Conservation (phyloP, 2,329 filamentous ascomycete species). For the Rhexocercosporidium sp. region DNA sequence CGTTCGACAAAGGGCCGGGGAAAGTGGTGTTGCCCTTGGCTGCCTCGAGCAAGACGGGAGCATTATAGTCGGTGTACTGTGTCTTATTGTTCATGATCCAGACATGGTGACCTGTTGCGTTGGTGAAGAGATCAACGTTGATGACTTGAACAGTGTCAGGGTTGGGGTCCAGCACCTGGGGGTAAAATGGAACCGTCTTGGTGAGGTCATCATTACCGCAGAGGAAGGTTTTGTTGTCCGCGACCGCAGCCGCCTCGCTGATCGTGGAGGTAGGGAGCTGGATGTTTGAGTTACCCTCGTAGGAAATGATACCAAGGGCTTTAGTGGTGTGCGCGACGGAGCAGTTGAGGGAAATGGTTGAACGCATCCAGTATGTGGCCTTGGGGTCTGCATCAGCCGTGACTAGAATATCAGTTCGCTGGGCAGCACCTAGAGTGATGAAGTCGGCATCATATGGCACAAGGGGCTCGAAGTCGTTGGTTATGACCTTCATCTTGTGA, state of each 20-base stretch:
- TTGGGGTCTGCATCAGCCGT: too few relatives aligned
- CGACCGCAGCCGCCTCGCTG: too few relatives aligned
- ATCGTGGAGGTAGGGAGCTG: too few relatives aligned
- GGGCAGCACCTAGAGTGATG: constrained; percentile 8
- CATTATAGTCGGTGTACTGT: constrained; percentile 64
- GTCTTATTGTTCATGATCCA: constrained; percentile 55
- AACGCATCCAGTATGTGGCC: too few relatives aligned
- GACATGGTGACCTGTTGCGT: constrained; percentile 59
- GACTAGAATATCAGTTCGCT: too few relatives aligned
- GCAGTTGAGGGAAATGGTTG: too few relatives aligned
- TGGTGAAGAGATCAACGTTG: constrained; percentile 53
- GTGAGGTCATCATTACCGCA: constrained; percentile 25
- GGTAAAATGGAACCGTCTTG: constrained; percentile 31
- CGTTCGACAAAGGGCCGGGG: constrained; percentile 58
- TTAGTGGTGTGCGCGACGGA: too few relatives aligned
- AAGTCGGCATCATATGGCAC: constrained; percentile 26
- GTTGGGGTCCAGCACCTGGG: constrained; percentile 56
- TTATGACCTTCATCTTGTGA: constrained; percentile 63
- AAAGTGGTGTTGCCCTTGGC: constrained; percentile 53
- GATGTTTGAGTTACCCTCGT: too few relatives aligned
- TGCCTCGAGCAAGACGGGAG: constrained; percentile 59
- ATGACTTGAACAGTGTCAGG: constrained; percentile 60
- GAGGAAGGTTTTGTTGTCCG: too few relatives aligned
- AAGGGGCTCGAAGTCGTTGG: constrained; percentile 68
- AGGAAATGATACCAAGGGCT: too few relatives aligned